These are phyloP conservation scores for Hordeum vulgare DNA, from an alignment of 176 grass and related monocot species.

Conservation along the genomic window DNA sequence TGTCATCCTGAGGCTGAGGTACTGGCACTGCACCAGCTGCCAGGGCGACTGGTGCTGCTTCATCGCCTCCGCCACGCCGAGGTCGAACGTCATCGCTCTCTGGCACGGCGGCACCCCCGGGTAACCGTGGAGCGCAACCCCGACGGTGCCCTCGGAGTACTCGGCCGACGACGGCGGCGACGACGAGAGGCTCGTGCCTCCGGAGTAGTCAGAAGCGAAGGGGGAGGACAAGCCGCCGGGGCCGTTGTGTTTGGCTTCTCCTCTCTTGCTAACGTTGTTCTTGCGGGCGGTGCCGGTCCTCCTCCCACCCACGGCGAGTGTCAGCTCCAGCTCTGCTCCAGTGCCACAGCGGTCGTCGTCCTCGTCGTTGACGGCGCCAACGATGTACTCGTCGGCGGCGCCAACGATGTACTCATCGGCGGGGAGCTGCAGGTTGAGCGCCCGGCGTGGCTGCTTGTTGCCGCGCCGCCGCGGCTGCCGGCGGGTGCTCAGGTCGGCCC, in stretches of 20 bases:
- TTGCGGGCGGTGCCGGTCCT: conserved; percentile 6
- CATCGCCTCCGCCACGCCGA: conserved; percentile 32
- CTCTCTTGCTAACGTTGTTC: not conserved
- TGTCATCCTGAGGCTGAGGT: conserved; percentile 80
- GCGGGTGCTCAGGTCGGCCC: conserved; percentile 32
- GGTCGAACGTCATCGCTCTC: conserved; percentile 42
- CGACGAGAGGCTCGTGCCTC: conserved; percentile 44
- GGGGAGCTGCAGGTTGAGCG: conserved; percentile 57
- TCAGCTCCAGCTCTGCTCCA: conserved; percentile 45
- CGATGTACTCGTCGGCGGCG: conserved; percentile 57
- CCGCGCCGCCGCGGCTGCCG: conserved; percentile 15
- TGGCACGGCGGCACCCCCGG: conserved; percentile 29
- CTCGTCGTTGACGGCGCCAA: conserved; percentile 35
- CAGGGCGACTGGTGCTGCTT: conserved; percentile 68
- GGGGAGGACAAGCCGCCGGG: conserved; percentile 4
- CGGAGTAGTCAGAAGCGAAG: conserved; percentile 39
- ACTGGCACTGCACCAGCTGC: conserved; percentile 59
- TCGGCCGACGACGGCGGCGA: conserved; percentile 39
- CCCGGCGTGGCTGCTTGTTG: conserved; percentile 36
- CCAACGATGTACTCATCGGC: conserved; percentile 67
- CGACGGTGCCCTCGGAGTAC: conserved; percentile 20
- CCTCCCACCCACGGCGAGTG: conserved; percentile 48
- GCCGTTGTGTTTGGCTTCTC: not conserved
- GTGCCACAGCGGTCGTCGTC: not conserved
- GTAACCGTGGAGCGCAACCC: conserved; percentile 5